A percentile compares a stretch with the other conserved stretches of the same genome.
These are phyloP conservation scores for Durotheca rogersii DNA, from an alignment of 495 filamentous ascomycete genomes.

Conservation along the genomic window DNA sequence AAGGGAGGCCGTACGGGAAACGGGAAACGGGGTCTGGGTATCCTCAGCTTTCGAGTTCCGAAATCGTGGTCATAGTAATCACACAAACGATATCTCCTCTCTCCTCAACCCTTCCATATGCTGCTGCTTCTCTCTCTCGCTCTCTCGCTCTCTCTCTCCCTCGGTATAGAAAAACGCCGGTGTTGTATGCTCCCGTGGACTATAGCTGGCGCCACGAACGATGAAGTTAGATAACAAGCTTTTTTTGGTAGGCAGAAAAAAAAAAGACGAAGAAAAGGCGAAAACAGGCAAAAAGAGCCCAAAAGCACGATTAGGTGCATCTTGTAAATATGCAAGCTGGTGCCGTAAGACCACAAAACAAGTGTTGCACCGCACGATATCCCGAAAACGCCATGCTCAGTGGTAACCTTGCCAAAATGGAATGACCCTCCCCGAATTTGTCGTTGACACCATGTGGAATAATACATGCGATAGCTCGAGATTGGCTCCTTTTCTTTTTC, in stretches of 20 bases:
- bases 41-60: slow-evolving; percentile 32
- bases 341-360: slow-evolving; percentile 23
- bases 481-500: too few species aligned
- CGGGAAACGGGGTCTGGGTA: too few species aligned
- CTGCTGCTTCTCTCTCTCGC: too few species aligned
- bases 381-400: slow-evolving; percentile 26
- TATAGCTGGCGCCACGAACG: slow-evolving; percentile 24
- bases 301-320: slow-evolving; percentile 17
- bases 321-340: slow-evolving; percentile 26
- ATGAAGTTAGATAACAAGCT: slow-evolving; percentile 13
- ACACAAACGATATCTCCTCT: slow-evolving; percentile 11
- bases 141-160: too few species aligned
- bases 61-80: too few species aligned
- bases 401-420: slow-evolving; percentile 21
- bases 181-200: slow-evolving; percentile 30
- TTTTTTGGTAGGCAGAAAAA: slow-evolving; percentile 25
- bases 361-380: slow-evolving; percentile 22
- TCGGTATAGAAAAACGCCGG: slow-evolving; percentile 25
- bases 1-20: slow-evolving; percentile 6
- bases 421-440: slow-evolving; percentile 15
- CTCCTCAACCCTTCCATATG: slow-evolving; percentile 29
- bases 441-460: slow-evolving; percentile 13
- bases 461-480: slow-evolving; percentile 4
- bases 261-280: too few species aligned
- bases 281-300: too few species aligned